phyloP scores from a whole-genome alignment of 495 filamentous ascomycete genomes.

The Xylaria flabelliformis region DNA sequence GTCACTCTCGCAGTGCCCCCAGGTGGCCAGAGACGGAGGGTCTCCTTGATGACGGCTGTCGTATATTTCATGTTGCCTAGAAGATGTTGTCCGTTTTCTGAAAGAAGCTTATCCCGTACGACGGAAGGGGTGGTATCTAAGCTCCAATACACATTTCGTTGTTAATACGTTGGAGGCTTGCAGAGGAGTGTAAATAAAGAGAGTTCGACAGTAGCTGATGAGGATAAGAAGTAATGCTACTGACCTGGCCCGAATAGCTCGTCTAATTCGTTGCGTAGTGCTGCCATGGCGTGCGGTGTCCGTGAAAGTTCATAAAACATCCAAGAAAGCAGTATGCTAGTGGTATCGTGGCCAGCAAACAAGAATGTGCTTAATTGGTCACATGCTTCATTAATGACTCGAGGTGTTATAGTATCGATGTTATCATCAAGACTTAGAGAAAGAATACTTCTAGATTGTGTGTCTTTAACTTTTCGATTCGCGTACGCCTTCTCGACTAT shows the following conservation, averaged over 20 bases:
- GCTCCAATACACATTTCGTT: slow-evolving; percentile 21
- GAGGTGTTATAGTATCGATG: not conserved
- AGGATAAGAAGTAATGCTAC: slow-evolving; percentile 18
- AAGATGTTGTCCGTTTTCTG: slow-evolving; percentile 42
- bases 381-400: not conserved
- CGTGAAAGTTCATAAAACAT: slow-evolving; percentile 45
- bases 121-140: not conserved
- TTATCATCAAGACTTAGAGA: slow-evolving; percentile 14
- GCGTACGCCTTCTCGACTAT: slow-evolving; percentile 24
- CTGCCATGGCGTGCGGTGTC: slow-evolving; percentile 41
- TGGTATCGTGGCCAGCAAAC: slow-evolving; percentile 47
- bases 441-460: slow-evolving; percentile 25
- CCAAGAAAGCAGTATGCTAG: slow-evolving; percentile 34
- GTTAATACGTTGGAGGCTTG: slow-evolving; percentile 17
- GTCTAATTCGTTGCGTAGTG: slow-evolving; percentile 48
- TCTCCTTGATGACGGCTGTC: slow-evolving; percentile 52
- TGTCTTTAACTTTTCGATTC: too few species aligned
- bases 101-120: slow-evolving; percentile 2
- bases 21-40: slow-evolving; percentile 45
- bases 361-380: slow-evolving; percentile 39
- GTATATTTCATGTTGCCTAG: slow-evolving; percentile 46
- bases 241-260: slow-evolving; percentile 27
- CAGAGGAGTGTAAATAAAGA: too few species aligned
- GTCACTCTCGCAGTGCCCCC: slow-evolving; percentile 33
- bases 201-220: not conserved